These are phyloP conservation scores for Candida ponderosae DNA, from an alignment of 805 yeast genomes.

Conservation along the genomic window DNA sequence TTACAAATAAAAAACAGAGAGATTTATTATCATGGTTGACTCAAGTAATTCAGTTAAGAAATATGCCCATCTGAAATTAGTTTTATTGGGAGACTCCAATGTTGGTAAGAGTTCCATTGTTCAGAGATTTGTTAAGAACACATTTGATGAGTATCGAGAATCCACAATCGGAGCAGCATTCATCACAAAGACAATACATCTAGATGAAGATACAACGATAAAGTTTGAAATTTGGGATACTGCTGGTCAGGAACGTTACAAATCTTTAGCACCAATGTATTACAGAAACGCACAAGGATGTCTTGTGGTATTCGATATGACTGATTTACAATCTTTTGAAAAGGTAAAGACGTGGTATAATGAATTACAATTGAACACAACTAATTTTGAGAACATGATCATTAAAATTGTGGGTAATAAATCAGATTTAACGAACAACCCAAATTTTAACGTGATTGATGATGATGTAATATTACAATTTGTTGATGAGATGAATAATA, in stretches of 20 bases:
- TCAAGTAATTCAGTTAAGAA: not conserved
- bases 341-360: constrained; percentile 88
- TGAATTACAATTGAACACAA: constrained; percentile 81
- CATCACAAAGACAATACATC: constrained; percentile 65
- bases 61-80: constrained; percentile 50
- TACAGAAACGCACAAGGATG: constrained; percentile 80
- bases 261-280: constrained; percentile 77
- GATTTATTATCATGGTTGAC: too few relatives aligned
- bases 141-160: constrained; percentile 73
- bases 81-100: constrained; percentile 93
- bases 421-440: constrained; percentile 40
- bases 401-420: constrained; percentile 89
- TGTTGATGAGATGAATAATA: constrained; percentile 20
- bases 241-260: constrained; percentile 90
- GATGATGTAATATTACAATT: constrained; percentile 28
- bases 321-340: constrained; percentile 59
- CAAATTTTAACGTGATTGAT: constrained; percentile 15
- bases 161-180: constrained; percentile 99
- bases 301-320: constrained; percentile 79
- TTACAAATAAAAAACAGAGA: too few relatives aligned
- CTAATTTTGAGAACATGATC: constrained; percentile 49
- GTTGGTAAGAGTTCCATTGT: constrained; percentile 90
- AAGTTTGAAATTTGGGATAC: constrained; percentile 67
- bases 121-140: constrained; percentile 64
- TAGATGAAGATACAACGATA: constrained; percentile 34